Conservation (phyloP, 306 rosid species). For the Acacia melanoxylon region DNA sequence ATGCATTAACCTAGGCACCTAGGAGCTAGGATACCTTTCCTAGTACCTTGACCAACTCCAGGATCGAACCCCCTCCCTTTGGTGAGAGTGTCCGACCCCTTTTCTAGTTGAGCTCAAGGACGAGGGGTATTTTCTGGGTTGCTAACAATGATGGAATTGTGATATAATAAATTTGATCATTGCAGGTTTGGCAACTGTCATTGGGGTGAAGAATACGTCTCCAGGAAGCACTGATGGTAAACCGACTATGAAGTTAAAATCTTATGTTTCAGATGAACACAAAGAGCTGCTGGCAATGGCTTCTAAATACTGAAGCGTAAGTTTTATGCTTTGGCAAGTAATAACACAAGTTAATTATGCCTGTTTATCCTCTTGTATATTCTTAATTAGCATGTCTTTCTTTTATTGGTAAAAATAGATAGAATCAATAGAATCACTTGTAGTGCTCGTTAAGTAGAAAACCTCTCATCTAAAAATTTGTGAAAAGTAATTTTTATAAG, state of each 20-base stretch:
- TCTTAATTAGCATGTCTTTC: background rate
- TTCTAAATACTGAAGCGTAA: slow-evolving; percentile 48
- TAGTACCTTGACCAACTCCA: no score
- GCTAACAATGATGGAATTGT: background rate
- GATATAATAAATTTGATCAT: background rate
- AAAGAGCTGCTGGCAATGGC: slow-evolving; percentile 69
- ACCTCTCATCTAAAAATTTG: background rate
- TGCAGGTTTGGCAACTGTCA: slow-evolving; percentile 80
- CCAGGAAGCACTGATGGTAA: slow-evolving; percentile 56
- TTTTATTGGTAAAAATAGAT: background rate
- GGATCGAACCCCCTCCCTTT: no score
- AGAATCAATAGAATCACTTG: background rate
- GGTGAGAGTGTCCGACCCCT: no score
- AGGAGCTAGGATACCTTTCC: no score
- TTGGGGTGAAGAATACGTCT: slow-evolving; percentile 75
- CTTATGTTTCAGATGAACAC: slow-evolving; percentile 56
- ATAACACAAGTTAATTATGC: no score
- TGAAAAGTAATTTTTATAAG: background rate
- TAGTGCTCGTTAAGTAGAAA: background rate
- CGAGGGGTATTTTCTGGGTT: no score
- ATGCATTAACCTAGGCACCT: no score
- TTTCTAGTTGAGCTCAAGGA: no score
- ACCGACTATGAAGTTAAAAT: slow-evolving; percentile 62
- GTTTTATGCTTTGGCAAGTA: background rate
- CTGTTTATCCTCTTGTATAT: background rate